Evolutionary conservation across 768 basidiomycete species (phyloP).

Genomic region (Boletus subparvulus): DNA sequence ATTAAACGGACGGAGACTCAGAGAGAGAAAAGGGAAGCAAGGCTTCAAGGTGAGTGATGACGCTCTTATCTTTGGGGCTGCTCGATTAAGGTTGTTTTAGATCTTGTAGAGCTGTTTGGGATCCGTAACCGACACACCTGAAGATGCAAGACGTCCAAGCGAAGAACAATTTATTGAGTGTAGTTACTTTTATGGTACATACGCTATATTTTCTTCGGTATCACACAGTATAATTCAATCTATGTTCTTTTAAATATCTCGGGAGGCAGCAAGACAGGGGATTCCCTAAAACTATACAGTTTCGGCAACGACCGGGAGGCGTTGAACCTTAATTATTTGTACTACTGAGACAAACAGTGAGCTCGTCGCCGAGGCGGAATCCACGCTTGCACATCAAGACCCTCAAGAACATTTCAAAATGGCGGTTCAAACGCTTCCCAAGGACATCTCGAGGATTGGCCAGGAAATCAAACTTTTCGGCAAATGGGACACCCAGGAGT

Average conservation of each 20-base stretch:
- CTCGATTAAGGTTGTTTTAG: constrained; percentile 31
- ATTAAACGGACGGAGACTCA: constrained; percentile 73
- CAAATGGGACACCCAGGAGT: constrained; percentile 99
- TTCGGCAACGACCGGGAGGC: constrained; percentile 22
- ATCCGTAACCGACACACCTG: constrained; percentile 28
- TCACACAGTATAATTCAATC: constrained; percentile 5
- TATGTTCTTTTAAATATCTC: background rate
- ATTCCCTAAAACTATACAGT: constrained; percentile 30
- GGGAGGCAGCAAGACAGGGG: background rate
- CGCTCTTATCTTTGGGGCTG: background rate
- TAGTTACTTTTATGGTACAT: constrained; percentile 12
- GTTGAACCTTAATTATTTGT: constrained; percentile 26
- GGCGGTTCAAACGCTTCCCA: constrained; percentile 74
- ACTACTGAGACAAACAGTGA: constrained; percentile 19
- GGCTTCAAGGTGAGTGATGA: constrained; percentile 63
- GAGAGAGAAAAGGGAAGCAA: constrained; percentile 75
- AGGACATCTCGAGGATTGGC: constrained; percentile 76
- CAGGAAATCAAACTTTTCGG: constrained; percentile 95
- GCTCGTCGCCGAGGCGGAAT: constrained; percentile 22
- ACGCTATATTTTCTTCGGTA: constrained; percentile 9
- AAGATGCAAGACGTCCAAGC: background rate
- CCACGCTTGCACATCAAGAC: constrained; percentile 21
- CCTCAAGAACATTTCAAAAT: constrained; percentile 48
- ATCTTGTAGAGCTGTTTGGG: constrained; percentile 61
- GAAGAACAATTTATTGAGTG: background rate